Evolutionary conservation across 805 yeast genomes (phyloP), one percentile per base, ranked within the genome.

Genomic region (Kodamaea kaohsiungensis): DNA sequence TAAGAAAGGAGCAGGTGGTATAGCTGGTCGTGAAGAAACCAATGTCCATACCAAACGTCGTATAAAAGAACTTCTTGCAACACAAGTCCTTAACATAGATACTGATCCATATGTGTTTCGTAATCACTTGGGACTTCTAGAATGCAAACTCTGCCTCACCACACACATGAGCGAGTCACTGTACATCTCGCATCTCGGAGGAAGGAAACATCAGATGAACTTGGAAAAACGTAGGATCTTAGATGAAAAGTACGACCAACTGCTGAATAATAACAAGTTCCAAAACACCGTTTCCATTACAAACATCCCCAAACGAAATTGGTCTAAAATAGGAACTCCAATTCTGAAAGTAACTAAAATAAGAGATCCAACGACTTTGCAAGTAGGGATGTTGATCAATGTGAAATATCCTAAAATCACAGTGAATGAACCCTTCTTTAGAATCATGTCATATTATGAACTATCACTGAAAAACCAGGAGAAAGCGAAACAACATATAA

Each of bases 1-100:
- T 6, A 91, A 91, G 70, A 85, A 89, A 66, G 97, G 97, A 8
- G 83, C 87, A 27, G 98, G 97, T 60, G 97, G 96, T 6, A 77
- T 91, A 16, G 97, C 97, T 0, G 88, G 89, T 4, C 73, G 76
- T 45, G 81, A 84, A 17, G 91, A 88, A 59, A 76, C 86, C 6
- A 88, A 89, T 62, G 81, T 84, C 3, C 87, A 87, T 46, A 77
- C 92, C 47, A 76, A 86, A 53, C 84, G 84, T 54, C 79, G 96
- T 39, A 80, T 91, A 7, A 80, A 85, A 43, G 83, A 87, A 59
- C 78, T 91, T 46, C 75, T 88, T 39, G 69, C 77, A 49, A 69
- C 69, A 57, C 81, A 71, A 57, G 79, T 80, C 25, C 70, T 82
- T 2, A 81, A 82, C 61, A 67, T 82, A 1, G 85, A 81, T 17